These are phyloP conservation scores for Globisporangium emineosum DNA, from an alignment of 352 stramenopile species.

Conservation along the genomic window DNA sequence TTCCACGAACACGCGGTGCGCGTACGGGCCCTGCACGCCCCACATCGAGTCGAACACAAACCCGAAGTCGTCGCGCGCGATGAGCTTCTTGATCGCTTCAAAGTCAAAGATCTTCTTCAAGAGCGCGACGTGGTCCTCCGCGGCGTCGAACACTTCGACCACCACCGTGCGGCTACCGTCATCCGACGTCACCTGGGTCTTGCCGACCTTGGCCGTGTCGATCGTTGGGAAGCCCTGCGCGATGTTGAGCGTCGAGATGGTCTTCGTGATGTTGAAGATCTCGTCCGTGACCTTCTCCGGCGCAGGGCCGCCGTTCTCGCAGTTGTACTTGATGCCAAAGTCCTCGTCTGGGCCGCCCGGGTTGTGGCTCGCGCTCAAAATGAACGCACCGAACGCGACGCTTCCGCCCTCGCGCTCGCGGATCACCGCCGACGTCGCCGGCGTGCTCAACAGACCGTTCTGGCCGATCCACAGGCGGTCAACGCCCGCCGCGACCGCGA, in stretches of 20 bases:
- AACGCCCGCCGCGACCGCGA: slow-evolving; percentile 96
- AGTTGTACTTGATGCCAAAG: slow-evolving; percentile 99
- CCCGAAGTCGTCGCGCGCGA: slow-evolving; percentile 91
- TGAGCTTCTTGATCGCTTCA: slow-evolving; percentile 89
- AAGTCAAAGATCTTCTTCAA: slow-evolving; percentile 99
- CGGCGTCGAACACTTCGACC: slow-evolving; percentile 97
- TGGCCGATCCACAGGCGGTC: slow-evolving; percentile 95
- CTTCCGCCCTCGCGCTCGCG: slow-evolving; percentile 91
- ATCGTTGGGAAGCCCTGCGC: slow-evolving; percentile 78
- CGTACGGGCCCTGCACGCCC: slow-evolving; percentile 96
- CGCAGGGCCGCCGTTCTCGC: slow-evolving; percentile 95
- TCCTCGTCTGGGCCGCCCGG: slow-evolving; percentile 97
- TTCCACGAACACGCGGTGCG: slow-evolving; percentile 94
- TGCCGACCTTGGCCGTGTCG: slow-evolving; percentile 69
- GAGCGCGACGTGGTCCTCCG: slow-evolving; percentile 93
- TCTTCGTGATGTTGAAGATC: slow-evolving; percentile 95
- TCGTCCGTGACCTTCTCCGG: slow-evolving; percentile 96
- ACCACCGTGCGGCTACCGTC: slow-evolving; percentile 90
- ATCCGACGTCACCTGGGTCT: slow-evolving; percentile 72
- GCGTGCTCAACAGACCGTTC: slow-evolving; percentile 96
- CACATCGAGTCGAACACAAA: slow-evolving; percentile 98
- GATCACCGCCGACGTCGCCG: slow-evolving; percentile 96
- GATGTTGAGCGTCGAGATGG: slow-evolving; percentile 95
- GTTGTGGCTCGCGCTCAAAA: slow-evolving; percentile 98
- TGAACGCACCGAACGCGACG: slow-evolving; percentile 94